A percentile compares a stretch with the other conserved stretches of the same genome.
phyloP scores from a whole-genome alignment of 805 yeast species.

The Starmerella stigmatis region DNA sequence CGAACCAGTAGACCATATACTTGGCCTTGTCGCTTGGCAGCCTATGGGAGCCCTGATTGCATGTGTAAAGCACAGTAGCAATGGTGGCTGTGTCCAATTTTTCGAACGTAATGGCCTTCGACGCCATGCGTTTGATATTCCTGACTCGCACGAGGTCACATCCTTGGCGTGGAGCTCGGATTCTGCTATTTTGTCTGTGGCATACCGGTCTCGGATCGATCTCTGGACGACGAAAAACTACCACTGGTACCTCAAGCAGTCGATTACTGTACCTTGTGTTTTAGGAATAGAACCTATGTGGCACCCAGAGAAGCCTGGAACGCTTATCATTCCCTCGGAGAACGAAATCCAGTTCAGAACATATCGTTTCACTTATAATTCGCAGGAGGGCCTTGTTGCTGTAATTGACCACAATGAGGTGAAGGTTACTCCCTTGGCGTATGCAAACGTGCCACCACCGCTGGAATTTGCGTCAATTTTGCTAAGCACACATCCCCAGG shows the following conservation, averaged over 20 bases:
- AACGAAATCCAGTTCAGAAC: conserved; percentile 23
- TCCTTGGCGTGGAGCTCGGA: conserved; percentile 69
- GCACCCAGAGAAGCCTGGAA: conserved; percentile 83
- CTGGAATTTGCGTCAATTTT: conserved; percentile 63
- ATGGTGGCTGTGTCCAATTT: conserved; percentile 45
- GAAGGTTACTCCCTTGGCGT: conserved; percentile 67
- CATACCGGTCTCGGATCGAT: conserved; percentile 52
- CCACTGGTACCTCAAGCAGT: conserved; percentile 92
- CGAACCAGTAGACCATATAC: conserved; percentile 80
- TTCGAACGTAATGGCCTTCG: conserved; percentile 90
- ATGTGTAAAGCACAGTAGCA: conserved; percentile 39
- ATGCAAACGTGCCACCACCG: conserved; percentile 94
- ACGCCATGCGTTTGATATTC: conserved; percentile 71
- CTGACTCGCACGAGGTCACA: conserved; percentile 37
- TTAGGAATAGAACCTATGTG: conserved; percentile 35
- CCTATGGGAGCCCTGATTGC: conserved; percentile 86
- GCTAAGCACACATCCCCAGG: conserved; percentile 47
- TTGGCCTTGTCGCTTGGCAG: conserved; percentile 68
- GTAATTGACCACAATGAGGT: conserved; percentile 70
- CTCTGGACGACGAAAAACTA: conserved; percentile 88
- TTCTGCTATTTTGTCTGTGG: conserved; percentile 68
- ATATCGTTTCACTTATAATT: conserved; percentile 53
- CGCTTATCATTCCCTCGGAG: conserved; percentile 42
- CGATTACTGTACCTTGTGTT: conserved; percentile 31
- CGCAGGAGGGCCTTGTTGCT: conserved; percentile 65